These are phyloP conservation scores for Floccularia luteovirens DNA, from an alignment of 768 basidiomycete genomes.

Conservation along the genomic window DNA sequence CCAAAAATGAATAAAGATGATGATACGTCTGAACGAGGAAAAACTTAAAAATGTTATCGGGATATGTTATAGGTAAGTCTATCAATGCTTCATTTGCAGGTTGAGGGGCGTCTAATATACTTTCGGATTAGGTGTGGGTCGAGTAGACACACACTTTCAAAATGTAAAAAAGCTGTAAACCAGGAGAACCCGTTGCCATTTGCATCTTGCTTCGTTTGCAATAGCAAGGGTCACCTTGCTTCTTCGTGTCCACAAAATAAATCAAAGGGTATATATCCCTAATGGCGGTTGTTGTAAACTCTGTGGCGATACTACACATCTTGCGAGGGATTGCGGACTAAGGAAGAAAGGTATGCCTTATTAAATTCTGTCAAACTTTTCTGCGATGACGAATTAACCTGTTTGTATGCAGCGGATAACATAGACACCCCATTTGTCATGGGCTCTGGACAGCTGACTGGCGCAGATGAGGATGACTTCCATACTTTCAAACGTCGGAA, in stretches of 20 bases:
- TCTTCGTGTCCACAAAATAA: slow-evolving; percentile 77
- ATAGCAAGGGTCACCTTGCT: slow-evolving; percentile 76
- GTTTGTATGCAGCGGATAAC: slow-evolving; percentile 9
- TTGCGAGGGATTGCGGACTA: slow-evolving; percentile 76
- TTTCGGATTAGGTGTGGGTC: slow-evolving; percentile 65
- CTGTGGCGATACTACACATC: slow-evolving; percentile 78
- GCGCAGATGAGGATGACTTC: slow-evolving; percentile 95
- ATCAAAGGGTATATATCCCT: slow-evolving; percentile 77
- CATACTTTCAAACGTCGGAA: slow-evolving; percentile 67
- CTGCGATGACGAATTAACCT: neutral
- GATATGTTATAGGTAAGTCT: slow-evolving; percentile 64
- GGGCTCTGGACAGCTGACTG: slow-evolving; percentile 46
- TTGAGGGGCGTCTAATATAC: neutral
- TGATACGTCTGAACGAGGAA: slow-evolving; percentile 7
- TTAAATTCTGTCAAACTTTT: neutral
- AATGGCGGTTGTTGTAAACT: slow-evolving; percentile 89
- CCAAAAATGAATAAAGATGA: slow-evolving; percentile 31
- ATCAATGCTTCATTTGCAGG: neutral
- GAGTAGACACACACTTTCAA: slow-evolving; percentile 66
- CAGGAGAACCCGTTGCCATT: slow-evolving; percentile 68
- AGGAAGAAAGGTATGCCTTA: slow-evolving; percentile 43
- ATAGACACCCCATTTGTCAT: slow-evolving; percentile 26
- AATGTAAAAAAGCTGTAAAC: slow-evolving; percentile 62
- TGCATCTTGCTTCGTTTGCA: slow-evolving; percentile 91
- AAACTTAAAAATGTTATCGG: slow-evolving; percentile 28